A percentile compares a stretch with the other conserved stretches of the same genome.
phyloP scores from a whole-genome alignment of 2,329 filamentous ascomycete species.

The Arthrinium phaeospermum region DNA sequence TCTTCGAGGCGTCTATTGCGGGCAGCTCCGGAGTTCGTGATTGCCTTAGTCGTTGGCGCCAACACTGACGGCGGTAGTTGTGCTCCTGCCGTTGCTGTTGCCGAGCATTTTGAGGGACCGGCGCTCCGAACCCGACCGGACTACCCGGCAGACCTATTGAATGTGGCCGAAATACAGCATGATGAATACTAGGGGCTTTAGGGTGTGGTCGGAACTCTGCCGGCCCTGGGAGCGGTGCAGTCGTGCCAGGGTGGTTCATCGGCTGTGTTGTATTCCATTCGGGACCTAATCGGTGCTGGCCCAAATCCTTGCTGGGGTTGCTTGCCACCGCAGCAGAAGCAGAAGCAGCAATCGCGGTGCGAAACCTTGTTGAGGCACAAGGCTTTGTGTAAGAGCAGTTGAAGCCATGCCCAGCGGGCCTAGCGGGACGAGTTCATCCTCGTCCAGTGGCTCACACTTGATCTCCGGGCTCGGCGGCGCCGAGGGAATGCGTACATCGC shows the following conservation, averaged over 20 bases:
- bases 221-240: too few relatives aligned
- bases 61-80: too few relatives aligned
- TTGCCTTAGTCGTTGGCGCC: not conserved
- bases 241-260: too few relatives aligned
- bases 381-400: not conserved
- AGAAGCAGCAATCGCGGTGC: not conserved
- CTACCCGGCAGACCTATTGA: not conserved
- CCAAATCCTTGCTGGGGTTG: not conserved
- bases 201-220: too few relatives aligned
- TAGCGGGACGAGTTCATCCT: not conserved
- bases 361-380: not conserved
- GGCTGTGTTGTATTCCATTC: too few relatives aligned
- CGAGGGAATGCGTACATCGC: not conserved
- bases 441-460: not conserved
- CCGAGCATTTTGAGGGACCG: not conserved
- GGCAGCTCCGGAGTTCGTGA: too few relatives aligned
- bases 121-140: not conserved
- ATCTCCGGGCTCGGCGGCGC: constrained; percentile 28
- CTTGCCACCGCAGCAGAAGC: not conserved
- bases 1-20: too few relatives aligned
- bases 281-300: not conserved
- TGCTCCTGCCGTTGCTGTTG: not conserved
- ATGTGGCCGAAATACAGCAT: not conserved
- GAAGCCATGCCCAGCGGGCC: not conserved
- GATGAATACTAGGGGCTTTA: not conserved